These are phyloP conservation scores for Clausena lansium DNA, from an alignment of 345 rosid species.

Conservation along the genomic window DNA sequence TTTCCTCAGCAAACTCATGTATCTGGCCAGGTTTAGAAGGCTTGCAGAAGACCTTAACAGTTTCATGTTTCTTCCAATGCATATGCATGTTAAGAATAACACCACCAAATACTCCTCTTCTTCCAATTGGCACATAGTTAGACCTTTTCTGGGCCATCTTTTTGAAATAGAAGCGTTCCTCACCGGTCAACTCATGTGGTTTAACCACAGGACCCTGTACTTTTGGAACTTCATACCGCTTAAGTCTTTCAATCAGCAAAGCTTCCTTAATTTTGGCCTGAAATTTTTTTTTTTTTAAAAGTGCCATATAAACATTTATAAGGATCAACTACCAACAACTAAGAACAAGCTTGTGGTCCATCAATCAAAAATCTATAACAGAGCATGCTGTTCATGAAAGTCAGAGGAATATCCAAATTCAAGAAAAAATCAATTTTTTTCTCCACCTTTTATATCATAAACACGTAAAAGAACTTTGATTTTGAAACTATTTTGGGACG, in stretches of 20 bases:
- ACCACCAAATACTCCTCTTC: slow-evolving; percentile 92
- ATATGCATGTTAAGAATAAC: slow-evolving; percentile 93
- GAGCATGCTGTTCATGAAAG: not conserved
- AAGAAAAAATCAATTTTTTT: not conserved
- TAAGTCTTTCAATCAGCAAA: slow-evolving; percentile 71
- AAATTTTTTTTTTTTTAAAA: no score
- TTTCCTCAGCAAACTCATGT: no score
- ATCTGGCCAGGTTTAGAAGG: slow-evolving; percentile 66
- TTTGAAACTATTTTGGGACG: not conserved
- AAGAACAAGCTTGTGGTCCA: not conserved
- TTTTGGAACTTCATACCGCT: slow-evolving; percentile 75
- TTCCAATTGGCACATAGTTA: slow-evolving; percentile 74
- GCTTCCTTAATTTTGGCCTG: slow-evolving; percentile 92
- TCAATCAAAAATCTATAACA: not conserved
- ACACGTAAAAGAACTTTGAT: not conserved
- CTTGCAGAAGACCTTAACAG: slow-evolving; percentile 77
- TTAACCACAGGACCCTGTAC: slow-evolving; percentile 75
- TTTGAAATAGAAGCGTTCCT: slow-evolving; percentile 78
- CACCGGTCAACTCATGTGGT: slow-evolving; percentile 76
- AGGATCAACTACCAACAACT: no score
- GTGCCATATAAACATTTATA: no score
- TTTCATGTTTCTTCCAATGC: slow-evolving; percentile 58
- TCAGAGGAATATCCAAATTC: not conserved
- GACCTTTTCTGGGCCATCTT: slow-evolving; percentile 68
- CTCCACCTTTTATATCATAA: not conserved